Evolutionary conservation across 768 basidiomycete species (phyloP), one percentile per base, ranked within the genome.

Genomic region (Agrocybe pediades): DNA sequence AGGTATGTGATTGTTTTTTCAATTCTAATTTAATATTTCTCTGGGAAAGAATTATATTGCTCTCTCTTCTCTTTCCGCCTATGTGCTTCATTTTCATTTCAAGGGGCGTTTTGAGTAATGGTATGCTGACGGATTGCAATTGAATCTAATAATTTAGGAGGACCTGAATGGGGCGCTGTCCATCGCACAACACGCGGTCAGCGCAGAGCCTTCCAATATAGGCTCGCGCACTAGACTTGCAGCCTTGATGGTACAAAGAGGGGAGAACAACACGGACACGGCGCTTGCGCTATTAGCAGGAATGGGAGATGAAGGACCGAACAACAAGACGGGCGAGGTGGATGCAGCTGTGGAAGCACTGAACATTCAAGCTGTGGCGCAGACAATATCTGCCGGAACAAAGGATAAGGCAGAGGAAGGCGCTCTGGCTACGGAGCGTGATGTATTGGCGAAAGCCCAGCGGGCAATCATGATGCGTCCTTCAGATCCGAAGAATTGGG

Each of bases 381-480:
- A 70, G 36, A 56, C 60, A 8, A 53, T 54, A 56, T 17, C 19
- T 46, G 26, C 62, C 64, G n/a, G 55, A 58, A 17, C 41, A 25
- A 58, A 51, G 25, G 60, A 51, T 43, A 56, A 54, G 49, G 48
- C 7, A 53, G 33, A 33, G 55, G 30, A 50, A 56, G 45, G 46
- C n/a, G 48, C 19, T 25, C 43, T 25, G 7, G 21, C 21, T 47
- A 47, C 16, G 19, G 20, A 40, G 42, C 43, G 45, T 52, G 57
- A 67, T 57, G 79, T 79, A 2, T 62, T 76, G 44, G 71, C 65
- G 17, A 72, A 75, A 49, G 83, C 84, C 11, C 87, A 90, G 62
- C 82, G 81, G 62, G 83, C 83, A 1, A 73, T 90, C 45, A 76
- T 84, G 77, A 71, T 90, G 43, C 69, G 77, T 2, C 87, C 87